Evolutionary conservation across 2,329 filamentous ascomycete genomes (phyloP).

Genomic region (Capronia americana): DNA sequence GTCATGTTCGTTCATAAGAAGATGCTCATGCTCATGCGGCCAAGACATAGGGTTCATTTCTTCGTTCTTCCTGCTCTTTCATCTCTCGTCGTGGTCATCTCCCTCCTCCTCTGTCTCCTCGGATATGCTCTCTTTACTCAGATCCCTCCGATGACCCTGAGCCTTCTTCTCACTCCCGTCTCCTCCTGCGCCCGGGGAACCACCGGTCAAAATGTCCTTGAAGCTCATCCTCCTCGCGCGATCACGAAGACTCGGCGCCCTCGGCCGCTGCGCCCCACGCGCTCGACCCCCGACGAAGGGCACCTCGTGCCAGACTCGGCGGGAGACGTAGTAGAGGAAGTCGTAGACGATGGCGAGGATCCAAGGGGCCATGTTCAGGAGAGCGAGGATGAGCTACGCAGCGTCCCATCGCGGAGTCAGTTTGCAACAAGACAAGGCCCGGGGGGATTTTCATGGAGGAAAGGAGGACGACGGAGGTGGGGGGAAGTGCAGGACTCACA

Average conservation of each 20-base stretch:
- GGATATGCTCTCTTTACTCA: constrained; percentile 16
- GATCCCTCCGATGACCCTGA: constrained; percentile 14
- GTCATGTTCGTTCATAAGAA: not conserved
- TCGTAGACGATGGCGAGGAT: constrained; percentile 68
- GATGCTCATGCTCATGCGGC: not conserved
- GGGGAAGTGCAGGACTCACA: constrained; percentile 54
- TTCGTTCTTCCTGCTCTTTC: not conserved
- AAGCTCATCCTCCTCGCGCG: constrained; percentile 32
- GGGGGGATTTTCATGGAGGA: not conserved
- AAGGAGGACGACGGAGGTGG: not conserved
- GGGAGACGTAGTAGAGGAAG: constrained; percentile 65
- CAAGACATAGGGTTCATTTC: not conserved
- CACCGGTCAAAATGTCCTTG: constrained; percentile 25
- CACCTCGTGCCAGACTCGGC: constrained; percentile 63
- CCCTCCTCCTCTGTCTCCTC: constrained; percentile 15
- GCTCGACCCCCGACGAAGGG: constrained; percentile 67
- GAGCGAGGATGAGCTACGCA: constrained; percentile 64
- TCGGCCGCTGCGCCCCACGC: constrained; percentile 63
- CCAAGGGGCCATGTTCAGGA: constrained; percentile 69
- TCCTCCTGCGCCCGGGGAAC: not conserved
- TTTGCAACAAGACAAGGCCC: not conserved
- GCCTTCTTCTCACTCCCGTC: not conserved
- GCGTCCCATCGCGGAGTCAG: not conserved
- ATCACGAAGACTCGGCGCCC: constrained; percentile 67
- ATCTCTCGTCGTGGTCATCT: constrained; percentile 3